Percentiles rank a stretch among this genome's conserved stretches.
Evolutionary conservation across 2,329 filamentous ascomycete species (phyloP).

Genomic region (Periconia digitata): DNA sequence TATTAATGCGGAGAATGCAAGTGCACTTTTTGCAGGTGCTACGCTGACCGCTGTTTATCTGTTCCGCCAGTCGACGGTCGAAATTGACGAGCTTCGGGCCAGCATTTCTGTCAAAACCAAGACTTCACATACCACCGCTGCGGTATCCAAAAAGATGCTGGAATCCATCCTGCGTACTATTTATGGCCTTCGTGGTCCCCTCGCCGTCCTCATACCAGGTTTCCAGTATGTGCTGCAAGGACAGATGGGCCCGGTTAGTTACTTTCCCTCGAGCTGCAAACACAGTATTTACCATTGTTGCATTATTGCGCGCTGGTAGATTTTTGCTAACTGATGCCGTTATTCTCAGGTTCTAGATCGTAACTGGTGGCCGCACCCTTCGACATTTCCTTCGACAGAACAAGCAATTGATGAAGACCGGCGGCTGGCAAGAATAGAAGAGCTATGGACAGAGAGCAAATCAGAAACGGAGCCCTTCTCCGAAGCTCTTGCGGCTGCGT

Average conservation of each 20-base stretch:
- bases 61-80: conserved; percentile 34
- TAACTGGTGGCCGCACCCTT: conserved; percentile 37
- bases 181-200: conserved; percentile 34
- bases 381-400: conserved; percentile 20
- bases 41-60: conserved; percentile 38
- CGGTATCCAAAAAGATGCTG: conserved; percentile 31
- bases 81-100: conserved; percentile 32
- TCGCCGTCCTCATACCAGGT: conserved; percentile 32
- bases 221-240: conserved; percentile 34
- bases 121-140: conserved; percentile 17
- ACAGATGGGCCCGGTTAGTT: conserved; percentile 15
- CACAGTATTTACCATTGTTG: no score
- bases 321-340: not conserved
- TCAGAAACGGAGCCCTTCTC: not conserved
- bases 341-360: conserved; percentile 21
- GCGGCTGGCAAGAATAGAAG: conserved; percentile 24
- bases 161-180: conserved; percentile 24
- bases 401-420: conserved; percentile 32
- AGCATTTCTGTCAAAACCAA: conserved; percentile 20
- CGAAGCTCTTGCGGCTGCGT: conserved; percentile 24
- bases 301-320: not conserved
- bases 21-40: conserved; percentile 43
- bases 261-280: no score
- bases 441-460: conserved; percentile 25
- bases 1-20: conserved; percentile 45